A percentile compares a stretch with the other conserved stretches of the same genome.
Conservation (phyloP, 1,139 yeast genomes). For the Pichia sp. region DNA sequence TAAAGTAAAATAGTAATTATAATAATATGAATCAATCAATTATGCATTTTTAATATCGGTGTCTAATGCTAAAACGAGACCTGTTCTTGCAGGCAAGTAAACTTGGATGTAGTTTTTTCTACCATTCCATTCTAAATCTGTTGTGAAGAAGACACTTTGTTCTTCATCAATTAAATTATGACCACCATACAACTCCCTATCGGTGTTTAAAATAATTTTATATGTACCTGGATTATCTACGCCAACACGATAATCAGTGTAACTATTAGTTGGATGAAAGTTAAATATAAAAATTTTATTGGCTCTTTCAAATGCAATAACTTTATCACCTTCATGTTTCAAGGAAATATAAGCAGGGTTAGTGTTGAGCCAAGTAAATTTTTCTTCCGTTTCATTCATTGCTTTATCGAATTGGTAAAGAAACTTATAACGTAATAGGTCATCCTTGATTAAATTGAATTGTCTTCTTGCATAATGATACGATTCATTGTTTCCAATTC, state of each 20-base stretch:
- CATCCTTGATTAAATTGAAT: conserved; percentile 78
- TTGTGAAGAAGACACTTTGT: conserved; percentile 54
- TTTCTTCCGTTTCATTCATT: conserved; percentile 70
- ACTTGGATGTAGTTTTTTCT: conserved; percentile 72
- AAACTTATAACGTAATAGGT: conserved; percentile 69
- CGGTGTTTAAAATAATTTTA: conserved; percentile 69
- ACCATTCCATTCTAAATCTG: conserved; percentile 72
- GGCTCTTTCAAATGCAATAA: conserved; percentile 82
- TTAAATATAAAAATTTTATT: conserved; percentile 82
- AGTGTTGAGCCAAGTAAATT: conserved; percentile 66
- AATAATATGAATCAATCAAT: too few species aligned
- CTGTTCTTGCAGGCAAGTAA: conserved; percentile 80
- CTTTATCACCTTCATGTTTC: conserved; percentile 83
- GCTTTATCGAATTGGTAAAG: conserved; percentile 76
- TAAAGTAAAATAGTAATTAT: too few species aligned
- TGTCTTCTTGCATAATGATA: conserved; percentile 95
- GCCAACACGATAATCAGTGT: conserved; percentile 82
- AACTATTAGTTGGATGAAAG: conserved; percentile 81
- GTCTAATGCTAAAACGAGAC: conserved; percentile 55
- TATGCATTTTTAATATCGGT: conserved; percentile 1
- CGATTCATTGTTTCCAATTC: conserved; percentile 79
- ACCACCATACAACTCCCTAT: conserved; percentile 70
- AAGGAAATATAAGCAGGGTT: conserved; percentile 76
- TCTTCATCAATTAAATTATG: conserved; percentile 64
- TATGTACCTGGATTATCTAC: conserved; percentile 76